A percentile compares a stretch with the other conserved stretches of the same genome.
Conservation (phyloP, 2,329 filamentous ascomycete species). For the Aurifilum marmelostoma region DNA sequence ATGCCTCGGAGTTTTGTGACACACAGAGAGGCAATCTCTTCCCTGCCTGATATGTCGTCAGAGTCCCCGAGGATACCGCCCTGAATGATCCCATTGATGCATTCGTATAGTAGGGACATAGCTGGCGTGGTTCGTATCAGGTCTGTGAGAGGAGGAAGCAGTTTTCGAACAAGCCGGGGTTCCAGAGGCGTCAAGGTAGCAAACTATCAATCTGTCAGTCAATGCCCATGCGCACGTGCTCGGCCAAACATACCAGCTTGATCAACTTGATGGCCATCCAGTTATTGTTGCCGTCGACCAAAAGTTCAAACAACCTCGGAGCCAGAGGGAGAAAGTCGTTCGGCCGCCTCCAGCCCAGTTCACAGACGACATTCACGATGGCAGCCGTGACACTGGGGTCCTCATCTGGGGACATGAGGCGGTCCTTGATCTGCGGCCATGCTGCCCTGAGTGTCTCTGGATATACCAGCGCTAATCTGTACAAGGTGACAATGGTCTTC, state of each 20-base stretch:
- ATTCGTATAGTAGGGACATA: constrained; percentile 98
- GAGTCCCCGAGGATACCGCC: constrained; percentile 87
- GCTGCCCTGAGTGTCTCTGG: constrained; percentile 89
- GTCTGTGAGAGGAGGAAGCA: constrained; percentile 86
- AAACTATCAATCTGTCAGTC: constrained; percentile 62
- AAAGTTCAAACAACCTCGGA: constrained; percentile 85
- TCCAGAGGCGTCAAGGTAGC: constrained; percentile 92
- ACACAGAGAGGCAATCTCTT: constrained; percentile 90
- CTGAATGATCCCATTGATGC: constrained; percentile 97
- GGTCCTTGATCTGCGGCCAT: constrained; percentile 97
- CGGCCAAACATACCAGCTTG: constrained; percentile 70
- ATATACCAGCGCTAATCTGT: constrained; percentile 92
- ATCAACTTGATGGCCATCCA: constrained; percentile 99
- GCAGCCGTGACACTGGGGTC: constrained; percentile 93
- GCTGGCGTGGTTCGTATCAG: constrained; percentile 93
- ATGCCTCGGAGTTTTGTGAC: constrained; percentile 92
- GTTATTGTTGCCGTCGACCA: constrained; percentile 93
- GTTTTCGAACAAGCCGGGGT: constrained; percentile 85
- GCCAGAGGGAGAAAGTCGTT: constrained; percentile 93
- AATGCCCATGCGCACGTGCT: no score
- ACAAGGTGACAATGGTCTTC: constrained; percentile 94
- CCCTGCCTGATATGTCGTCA: constrained; percentile 78
- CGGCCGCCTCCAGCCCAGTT: constrained; percentile 90
- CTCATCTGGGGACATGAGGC: constrained; percentile 85
- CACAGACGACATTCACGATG: constrained; percentile 95